These are phyloP conservation scores for Exophiala viscosa DNA, from an alignment of 2,329 filamentous ascomycete genomes.

Conservation along the genomic window DNA sequence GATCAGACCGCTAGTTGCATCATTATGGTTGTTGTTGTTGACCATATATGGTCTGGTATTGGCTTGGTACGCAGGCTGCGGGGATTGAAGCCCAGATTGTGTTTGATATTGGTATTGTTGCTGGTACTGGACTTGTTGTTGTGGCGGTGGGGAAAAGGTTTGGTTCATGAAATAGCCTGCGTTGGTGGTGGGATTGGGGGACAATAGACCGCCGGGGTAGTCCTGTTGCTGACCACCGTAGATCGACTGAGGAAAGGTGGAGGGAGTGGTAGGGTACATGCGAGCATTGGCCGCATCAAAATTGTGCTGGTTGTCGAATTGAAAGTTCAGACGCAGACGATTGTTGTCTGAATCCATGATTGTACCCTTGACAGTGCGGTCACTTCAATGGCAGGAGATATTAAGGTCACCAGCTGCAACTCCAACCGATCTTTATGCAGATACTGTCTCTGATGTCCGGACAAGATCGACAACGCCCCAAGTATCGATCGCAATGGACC, in stretches of 20 bases:
- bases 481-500: not conserved
- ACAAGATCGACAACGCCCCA: not conserved
- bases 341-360: constrained; percentile 58
- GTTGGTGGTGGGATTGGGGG: constrained; percentile 38
- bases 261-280: constrained; percentile 82
- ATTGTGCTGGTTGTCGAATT: constrained; percentile 61
- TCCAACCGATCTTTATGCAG: not conserved
- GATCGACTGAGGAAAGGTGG: constrained; percentile 92
- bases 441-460: not conserved
- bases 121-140: constrained; percentile 53
- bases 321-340: constrained; percentile 47
- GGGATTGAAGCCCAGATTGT: constrained; percentile 55
- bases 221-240: constrained; percentile 60
- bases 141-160: constrained; percentile 51
- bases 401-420: not conserved
- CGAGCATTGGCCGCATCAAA: constrained; percentile 60
- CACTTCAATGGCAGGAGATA: not conserved
- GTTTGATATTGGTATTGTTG: constrained; percentile 48
- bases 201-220: constrained; percentile 50
- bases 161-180: constrained; percentile 61
- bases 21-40: constrained; percentile 59
- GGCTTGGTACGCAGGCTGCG: constrained; percentile 53
- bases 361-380: not conserved
- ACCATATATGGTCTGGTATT: constrained; percentile 36
- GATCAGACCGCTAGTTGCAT: constrained; percentile 84